These are phyloP conservation scores for Spathaspora sp. DNA, from an alignment of 805 yeast species.

Conservation along the genomic window DNA sequence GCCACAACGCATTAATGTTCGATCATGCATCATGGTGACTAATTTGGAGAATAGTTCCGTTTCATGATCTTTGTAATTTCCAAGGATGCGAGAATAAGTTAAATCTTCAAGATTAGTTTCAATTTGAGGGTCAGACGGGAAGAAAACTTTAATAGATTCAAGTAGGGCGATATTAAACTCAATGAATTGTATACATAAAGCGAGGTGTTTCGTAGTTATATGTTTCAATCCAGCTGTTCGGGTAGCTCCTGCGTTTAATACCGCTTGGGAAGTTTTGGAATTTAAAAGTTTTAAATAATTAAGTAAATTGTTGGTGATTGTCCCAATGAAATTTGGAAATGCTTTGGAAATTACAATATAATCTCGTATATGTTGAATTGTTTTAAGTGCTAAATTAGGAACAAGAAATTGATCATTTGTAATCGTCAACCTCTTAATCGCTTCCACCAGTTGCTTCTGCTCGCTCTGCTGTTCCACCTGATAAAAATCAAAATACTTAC, in stretches of 20 bases:
- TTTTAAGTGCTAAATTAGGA: constrained; percentile 23
- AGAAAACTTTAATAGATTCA: constrained; percentile 17
- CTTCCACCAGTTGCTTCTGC: background rate
- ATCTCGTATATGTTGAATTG: constrained; percentile 37
- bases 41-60: constrained; percentile 60
- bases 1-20: constrained; percentile 49
- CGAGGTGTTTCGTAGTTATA: constrained; percentile 68
- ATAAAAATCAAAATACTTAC: constrained; percentile 20
- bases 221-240: constrained; percentile 70
- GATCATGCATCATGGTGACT: constrained; percentile 67
- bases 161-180: constrained; percentile 42
- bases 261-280: constrained; percentile 53
- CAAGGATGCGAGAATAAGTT: constrained; percentile 26
- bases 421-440: constrained; percentile 8
- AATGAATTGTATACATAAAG: constrained; percentile 64
- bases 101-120: constrained; percentile 21
- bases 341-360: constrained; percentile 54
- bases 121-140: background rate
- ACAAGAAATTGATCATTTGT: constrained; percentile 22
- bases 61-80: constrained; percentile 55
- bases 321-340: constrained; percentile 44
- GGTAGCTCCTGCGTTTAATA: constrained; percentile 74
- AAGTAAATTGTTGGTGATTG: constrained; percentile 43
- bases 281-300: constrained; percentile 46
- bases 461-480: background rate